These are phyloP conservation scores for Tuber borchii DNA, from an alignment of 495 filamentous ascomycete genomes.

Conservation along the genomic window DNA sequence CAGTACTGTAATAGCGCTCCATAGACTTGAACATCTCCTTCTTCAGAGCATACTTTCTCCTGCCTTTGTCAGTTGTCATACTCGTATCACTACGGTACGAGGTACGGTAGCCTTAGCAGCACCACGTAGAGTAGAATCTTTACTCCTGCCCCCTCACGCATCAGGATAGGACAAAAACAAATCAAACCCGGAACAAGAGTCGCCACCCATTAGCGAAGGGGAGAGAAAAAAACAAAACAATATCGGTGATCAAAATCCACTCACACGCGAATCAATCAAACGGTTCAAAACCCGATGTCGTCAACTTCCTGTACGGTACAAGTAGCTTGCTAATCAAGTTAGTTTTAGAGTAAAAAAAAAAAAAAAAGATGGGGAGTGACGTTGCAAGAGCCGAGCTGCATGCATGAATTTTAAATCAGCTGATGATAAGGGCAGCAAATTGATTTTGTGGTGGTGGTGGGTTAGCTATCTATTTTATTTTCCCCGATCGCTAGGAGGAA, in stretches of 20 bases:
- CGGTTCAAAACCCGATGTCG: not conserved
- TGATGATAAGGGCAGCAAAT: conserved; percentile 40
- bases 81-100: too few species aligned
- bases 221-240: not conserved
- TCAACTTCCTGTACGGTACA: not conserved
- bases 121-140: too few species aligned
- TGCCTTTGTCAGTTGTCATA: too few species aligned
- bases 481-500: not conserved
- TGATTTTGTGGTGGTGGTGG: conserved; percentile 1
- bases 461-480: not conserved
- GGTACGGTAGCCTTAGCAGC: too few species aligned
- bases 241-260: not conserved
- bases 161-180: too few species aligned
- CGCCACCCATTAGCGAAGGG: too few species aligned
- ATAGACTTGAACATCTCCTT: not conserved
- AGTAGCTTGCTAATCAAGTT: not conserved
- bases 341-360: not conserved
- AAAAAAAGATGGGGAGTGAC: not conserved
- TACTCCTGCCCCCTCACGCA: too few species aligned
- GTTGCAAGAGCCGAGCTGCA: conserved; percentile 27
- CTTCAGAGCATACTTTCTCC: too few species aligned
- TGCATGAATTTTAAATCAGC: conserved; percentile 39
- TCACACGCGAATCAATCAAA: not conserved
- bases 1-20: not conserved
- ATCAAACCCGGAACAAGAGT: too few species aligned